Conservation (phyloP, 225 moss, liverwort and hornwort species). For the Climacium dendroides region DNA sequence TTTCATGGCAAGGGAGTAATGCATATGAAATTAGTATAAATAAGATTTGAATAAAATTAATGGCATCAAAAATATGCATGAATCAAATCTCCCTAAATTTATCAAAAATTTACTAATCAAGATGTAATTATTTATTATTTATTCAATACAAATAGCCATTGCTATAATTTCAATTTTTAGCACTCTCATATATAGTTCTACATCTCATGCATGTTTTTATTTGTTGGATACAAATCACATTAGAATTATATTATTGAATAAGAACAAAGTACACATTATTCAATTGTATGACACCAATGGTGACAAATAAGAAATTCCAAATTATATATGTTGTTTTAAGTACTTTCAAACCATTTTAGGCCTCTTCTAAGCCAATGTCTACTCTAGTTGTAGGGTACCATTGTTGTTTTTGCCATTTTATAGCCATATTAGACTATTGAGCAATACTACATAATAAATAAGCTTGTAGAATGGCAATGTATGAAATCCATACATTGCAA, state of each 20-base stretch:
- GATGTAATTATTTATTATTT: not conserved
- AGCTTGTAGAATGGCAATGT: too few species aligned
- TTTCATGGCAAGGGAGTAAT: too few species aligned
- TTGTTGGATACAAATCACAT: not conserved
- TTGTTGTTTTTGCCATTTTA: too few species aligned
- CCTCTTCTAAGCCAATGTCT: not conserved
- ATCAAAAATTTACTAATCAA: not conserved
- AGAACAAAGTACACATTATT: not conserved
- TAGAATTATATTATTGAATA: not conserved
- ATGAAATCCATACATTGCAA: too few species aligned
- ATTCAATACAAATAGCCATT: not conserved
- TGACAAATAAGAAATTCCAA: not conserved
- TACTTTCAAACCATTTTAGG: not conserved
- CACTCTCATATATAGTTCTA: not conserved
- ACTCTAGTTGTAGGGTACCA: not conserved
- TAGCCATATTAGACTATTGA: too few species aligned
- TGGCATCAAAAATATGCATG: not conserved
- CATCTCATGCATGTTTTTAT: not conserved
- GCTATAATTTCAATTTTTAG: not conserved
- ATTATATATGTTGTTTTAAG: not conserved
- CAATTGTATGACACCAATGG: not conserved
- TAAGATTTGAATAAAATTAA: not conserved
- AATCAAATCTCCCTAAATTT: not conserved
- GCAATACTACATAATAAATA: too few species aligned
- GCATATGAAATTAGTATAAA: not conserved